These are phyloP conservation scores for Diaporthe australafricana DNA, from an alignment of 2,329 filamentous ascomycete species.

Conservation along the genomic window DNA sequence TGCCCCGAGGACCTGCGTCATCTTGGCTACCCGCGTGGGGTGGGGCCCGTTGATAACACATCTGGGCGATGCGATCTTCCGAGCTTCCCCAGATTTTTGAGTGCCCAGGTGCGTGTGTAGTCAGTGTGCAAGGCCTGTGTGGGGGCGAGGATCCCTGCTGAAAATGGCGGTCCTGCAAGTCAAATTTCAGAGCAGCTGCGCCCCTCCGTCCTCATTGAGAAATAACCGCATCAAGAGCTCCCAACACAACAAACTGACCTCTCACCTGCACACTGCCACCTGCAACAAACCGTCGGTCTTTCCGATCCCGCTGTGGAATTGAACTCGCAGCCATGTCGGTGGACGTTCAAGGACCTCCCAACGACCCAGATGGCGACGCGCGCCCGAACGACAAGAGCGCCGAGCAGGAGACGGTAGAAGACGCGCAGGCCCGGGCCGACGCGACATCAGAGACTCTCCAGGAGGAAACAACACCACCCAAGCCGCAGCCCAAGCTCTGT, in stretches of 20 bases:
- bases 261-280: not conserved
- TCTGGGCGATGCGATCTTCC: slow-evolving; percentile 17
- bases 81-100: slow-evolving; percentile 29
- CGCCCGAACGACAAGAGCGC: not conserved
- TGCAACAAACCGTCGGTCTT: not conserved
- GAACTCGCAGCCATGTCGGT: slow-evolving; percentile 20
- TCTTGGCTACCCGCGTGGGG: not conserved
- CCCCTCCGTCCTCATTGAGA: slow-evolving; percentile 9
- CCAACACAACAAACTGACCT: not conserved
- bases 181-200: slow-evolving; percentile 27
- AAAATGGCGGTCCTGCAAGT: slow-evolving; percentile 9
- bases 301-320: not conserved
- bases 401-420: not conserved
- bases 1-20: slow-evolving; percentile 32
- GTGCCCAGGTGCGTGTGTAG: not conserved
- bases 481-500: slow-evolving; percentile 55
- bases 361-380: not conserved
- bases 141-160: slow-evolving; percentile 25
- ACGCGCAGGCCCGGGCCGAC: not conserved
- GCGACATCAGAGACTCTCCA: not conserved
- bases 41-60: slow-evolving; percentile 15
- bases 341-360: slow-evolving; percentile 12
- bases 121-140: not conserved
- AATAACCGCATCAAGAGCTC: not conserved
- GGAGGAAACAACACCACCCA: slow-evolving; percentile 39